Percentiles rank a stretch among this genome's conserved stretches.
These are phyloP conservation scores for Cordyceps javanica DNA, from an alignment of 2,329 filamentous ascomycete species.

Conservation along the genomic window DNA sequence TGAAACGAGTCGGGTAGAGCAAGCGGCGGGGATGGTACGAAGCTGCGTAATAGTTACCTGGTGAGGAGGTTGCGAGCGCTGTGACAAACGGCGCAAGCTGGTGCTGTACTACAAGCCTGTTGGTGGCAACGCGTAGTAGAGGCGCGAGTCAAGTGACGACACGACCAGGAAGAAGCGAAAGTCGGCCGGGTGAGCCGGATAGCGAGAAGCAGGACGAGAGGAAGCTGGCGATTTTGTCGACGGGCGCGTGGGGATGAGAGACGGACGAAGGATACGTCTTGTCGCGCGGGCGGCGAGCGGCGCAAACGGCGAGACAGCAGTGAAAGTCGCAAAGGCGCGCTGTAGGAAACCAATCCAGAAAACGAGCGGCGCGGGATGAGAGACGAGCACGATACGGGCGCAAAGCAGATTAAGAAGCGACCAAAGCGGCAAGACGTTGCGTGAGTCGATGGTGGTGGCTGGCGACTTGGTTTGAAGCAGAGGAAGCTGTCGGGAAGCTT, in stretches of 20 bases:
- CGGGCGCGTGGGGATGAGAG: not conserved
- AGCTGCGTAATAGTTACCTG: conserved; percentile 7
- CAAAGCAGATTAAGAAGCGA: not conserved
- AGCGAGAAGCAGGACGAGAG: not conserved
- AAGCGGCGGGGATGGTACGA: conserved; percentile 1
- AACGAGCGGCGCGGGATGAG: not conserved
- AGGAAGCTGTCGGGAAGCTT: not conserved
- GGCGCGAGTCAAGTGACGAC: not conserved
- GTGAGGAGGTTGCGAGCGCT: not conserved
- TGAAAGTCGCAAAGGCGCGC: conserved; percentile 1
- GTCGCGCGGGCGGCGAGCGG: not conserved
- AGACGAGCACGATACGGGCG: not conserved
- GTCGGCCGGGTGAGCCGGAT: not conserved
- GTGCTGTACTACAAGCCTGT: not conserved
- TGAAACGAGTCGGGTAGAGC: not conserved
- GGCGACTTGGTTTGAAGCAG: not conserved
- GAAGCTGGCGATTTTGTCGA: not conserved
- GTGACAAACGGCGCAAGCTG: conserved; percentile 8
- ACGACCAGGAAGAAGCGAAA: not conserved
- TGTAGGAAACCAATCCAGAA: not conserved
- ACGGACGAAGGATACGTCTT: not conserved
- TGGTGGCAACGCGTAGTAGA: conserved; percentile 9
- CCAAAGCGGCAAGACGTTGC: not conserved
- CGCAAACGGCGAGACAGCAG: not conserved
- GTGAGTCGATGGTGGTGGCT: not conserved